Base-by-base conservation (phyloP, 306 rosid species). In the Quercus berberidifolia region DNA sequence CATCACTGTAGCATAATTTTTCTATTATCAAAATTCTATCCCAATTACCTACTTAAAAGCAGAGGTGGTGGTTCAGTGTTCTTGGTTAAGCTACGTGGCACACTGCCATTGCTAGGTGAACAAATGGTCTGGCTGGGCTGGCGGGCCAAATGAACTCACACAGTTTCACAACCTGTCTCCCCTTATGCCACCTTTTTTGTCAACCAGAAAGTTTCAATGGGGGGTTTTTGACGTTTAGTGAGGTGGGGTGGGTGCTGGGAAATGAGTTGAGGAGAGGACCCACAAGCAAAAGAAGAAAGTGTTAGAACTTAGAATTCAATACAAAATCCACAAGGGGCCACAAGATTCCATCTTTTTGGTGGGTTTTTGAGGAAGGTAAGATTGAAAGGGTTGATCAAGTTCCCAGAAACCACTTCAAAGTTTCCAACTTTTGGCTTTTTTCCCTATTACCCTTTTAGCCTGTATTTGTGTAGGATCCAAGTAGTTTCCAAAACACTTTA, bases 401-500 rank as follows among this genome's bases (percentile, higher is more conserved):
- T 81, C 60, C 71, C 35, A 31, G 35, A 73, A 71, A 79, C 77
- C 57, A 56, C 78, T 91, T 80, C 76, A 12, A 18, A 3, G 23
- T 5, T 4, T 19, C 17, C 11, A 10, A 80, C 78, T 78, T 62
- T 81, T 76, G 19, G 31, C 79, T 20, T 69, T 83, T 79, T 64
- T 71, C 20, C 41, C 52, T 55, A 33, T 72, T 73, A 33, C 86
- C 84, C 68, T 69, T 80, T 84, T 81, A 62, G 80, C 57, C 55
- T 80, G 77, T 84, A 76, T 80, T 88, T 85, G 91, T 90, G 92
- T 89, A 83, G 74, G 55, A 87, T 85, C 82, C 84, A 90, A 88
- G 93, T 83, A 75, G 87, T 76, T 74, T 72, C 73, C 79, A 84
- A 82, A 75, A 79, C 84, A 21, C 84, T 83, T 79, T 80, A 68